These are phyloP conservation scores for Glebionis coronaria DNA, from an alignment of 129 eudicot genomes.

Conservation along the genomic window DNA sequence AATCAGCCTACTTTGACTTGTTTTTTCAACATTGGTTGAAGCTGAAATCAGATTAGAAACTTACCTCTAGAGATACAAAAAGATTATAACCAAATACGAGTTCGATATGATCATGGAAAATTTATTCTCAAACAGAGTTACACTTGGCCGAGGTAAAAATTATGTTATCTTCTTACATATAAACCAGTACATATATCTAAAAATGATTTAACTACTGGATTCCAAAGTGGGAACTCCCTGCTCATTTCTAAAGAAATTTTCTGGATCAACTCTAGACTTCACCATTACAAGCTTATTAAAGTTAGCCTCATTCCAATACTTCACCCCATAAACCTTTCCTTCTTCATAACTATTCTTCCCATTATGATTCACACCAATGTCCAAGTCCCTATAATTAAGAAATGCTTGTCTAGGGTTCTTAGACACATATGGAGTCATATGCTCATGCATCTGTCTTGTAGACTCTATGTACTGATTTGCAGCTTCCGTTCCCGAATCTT, in stretches of 20 bases:
- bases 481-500: neutral
- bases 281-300: conserved; percentile 38
- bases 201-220: neutral
- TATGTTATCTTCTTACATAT: no score
- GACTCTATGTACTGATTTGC: neutral
- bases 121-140: no score
- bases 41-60: no score
- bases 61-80: no score
- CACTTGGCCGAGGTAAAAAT: no score
- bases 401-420: conserved; percentile 39
- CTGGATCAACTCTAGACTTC: conserved; percentile 42
- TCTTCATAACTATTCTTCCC: conserved; percentile 27
- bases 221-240: conserved; percentile 37
- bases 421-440: conserved; percentile 43
- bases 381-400: conserved; percentile 44
- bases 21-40: no score
- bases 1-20: no score
- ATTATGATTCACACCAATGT: conserved; percentile 36
- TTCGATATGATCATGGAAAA: no score
- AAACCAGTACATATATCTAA: no score
- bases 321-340: conserved; percentile 38
- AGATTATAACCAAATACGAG: no score
- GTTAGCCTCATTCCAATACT: conserved; percentile 32
- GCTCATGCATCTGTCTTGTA: conserved; percentile 9
- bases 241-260: conserved; percentile 41